Conservation (phyloP, 2,329 filamentous ascomycete species). For the Metarhizium humberi region DNA sequence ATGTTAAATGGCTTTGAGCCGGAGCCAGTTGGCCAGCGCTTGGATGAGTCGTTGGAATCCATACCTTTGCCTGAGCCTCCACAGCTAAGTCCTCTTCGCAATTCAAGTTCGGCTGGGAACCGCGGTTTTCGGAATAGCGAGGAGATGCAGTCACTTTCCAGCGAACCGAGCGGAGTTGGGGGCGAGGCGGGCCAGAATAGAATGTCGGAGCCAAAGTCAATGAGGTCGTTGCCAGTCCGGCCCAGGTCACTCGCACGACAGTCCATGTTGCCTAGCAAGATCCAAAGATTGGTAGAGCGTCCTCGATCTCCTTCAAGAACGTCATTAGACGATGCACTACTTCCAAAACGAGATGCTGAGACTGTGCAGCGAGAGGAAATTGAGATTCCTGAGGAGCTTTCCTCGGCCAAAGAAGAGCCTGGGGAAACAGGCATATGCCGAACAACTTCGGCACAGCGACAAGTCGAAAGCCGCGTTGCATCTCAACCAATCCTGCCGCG, state of each 20-base stretch:
- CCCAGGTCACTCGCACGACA: slow-evolving; percentile 3
- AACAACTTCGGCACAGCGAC: neutral
- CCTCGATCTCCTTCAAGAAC: slow-evolving; percentile 18
- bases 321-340: slow-evolving; percentile 25
- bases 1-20: slow-evolving; percentile 21
- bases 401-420: neutral
- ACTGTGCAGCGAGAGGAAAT: neutral
- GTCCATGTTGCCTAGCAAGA: slow-evolving; percentile 2
- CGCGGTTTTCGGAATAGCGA: slow-evolving; percentile 19
- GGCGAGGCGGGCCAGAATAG: slow-evolving; percentile 39
- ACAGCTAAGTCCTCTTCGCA: slow-evolving; percentile 41
- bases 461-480: neutral
- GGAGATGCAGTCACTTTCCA: slow-evolving; percentile 21
- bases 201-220: slow-evolving; percentile 18
- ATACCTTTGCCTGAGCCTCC: slow-evolving; percentile 37
- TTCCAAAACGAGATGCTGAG: slow-evolving; percentile 15
- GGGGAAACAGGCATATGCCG: neutral
- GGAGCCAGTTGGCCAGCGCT: slow-evolving; percentile 8
- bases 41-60: slow-evolving; percentile 19
- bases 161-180: slow-evolving; percentile 33
- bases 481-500: neutral
- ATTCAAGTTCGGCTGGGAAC: slow-evolving; percentile 43
- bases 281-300: slow-evolving; percentile 5
- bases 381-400: slow-evolving; percentile 1
- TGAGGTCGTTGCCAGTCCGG: slow-evolving; percentile 18